Base-by-base conservation (phyloP, 441 rosid species). In the Corymbia calophylla region DNA sequence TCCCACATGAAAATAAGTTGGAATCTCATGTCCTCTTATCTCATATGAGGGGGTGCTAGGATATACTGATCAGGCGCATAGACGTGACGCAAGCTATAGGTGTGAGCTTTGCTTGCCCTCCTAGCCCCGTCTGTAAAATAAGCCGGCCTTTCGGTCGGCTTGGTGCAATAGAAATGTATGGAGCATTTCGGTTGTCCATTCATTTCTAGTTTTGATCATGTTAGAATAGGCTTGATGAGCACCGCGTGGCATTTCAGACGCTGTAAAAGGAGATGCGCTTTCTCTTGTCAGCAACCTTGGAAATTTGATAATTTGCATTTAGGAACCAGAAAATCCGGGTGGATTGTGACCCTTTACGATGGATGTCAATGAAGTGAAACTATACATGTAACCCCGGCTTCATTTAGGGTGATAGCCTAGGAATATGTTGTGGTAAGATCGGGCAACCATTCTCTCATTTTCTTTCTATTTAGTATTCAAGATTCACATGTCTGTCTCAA, bases 1-100 rank as follows among this genome's bases (percentile, higher is more conserved):
- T 90, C 93, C 87, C 99, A 97, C 92, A 96, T 97, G 98, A 96
- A 95, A 94, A 97, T 97, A 53, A 97, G 99, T 91, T 97, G 99
- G 99, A 97, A 97, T 91, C 91, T 97, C 73, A 93, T 93, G 94
- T 94, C 96, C 31, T 93, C 96, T 54, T 93, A 94, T 92, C 90
- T 95, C 86, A 95, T 94, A 64, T 94, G 88, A 86, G 85, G 85
- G 25, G n/a, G 84, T 8, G n/a, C 82, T 39, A 6, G 49, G 82
- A 35, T 35, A 73, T 73, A 39, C 49, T 4, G 82, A 21, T 39
- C 2, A 9, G 49, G 49, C 12, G 17, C 21, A 11, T 73, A 25
- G 82, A 70, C 16, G 25, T 4, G 48, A 70, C 5, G 49, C 25
- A 21, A 35, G 48, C 49, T 70, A 39, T 39, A 35, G 49, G 84